Evolutionary conservation across 1,284 basidiomycete genomes (phyloP), one percentile per base, ranked within the genome.

Genomic region (Sanghuangporus weigelae): DNA sequence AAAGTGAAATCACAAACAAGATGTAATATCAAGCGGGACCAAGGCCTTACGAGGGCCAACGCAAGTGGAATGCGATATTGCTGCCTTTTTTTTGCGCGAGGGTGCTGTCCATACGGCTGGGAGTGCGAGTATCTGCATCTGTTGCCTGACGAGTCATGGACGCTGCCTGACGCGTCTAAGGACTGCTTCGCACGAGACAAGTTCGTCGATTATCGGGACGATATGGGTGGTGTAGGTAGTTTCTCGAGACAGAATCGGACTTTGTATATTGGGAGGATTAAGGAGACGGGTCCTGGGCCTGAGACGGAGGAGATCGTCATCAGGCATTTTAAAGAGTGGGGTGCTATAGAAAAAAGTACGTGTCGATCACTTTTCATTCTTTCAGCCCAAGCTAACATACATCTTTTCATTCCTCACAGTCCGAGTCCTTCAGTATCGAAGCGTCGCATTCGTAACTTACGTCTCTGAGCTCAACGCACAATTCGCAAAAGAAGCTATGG

Each of bases 401-500:
- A 39, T 56, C 59, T 7, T 40, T 57, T 39, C 31, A 49, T 55
- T 48, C 54, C 16, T 7, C 1, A 4, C 70, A 89, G 95, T 96
- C 73, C 92, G 93, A 61, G 90, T 98, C 38, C 81, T 99, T 39
- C 92, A 95, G 72, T 94, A 95, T 73, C 91, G 96, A 63, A 93
- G 92, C 60, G 95, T 98, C 64, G 97, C 95, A 0, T 99, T 99
- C 76, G 96, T 99, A 56, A 98, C 96, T 1, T 99, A 96, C 77
- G 85, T 89, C 60, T 84, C 84, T 49, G 96, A 99, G 73, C 72
- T 90, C 62, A 79, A 87, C 68, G 97, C 95, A 0, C 94, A 97
- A 72, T 99, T 99, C 73, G 97, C 96, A 16, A 98, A 98, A 73
- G 97, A 99, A 76, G 87, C 97, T 0, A 99, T 99, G 97, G 93